phyloP scores from a whole-genome alignment of 345 rosid species.

The Limnanthes douglasii region DNA sequence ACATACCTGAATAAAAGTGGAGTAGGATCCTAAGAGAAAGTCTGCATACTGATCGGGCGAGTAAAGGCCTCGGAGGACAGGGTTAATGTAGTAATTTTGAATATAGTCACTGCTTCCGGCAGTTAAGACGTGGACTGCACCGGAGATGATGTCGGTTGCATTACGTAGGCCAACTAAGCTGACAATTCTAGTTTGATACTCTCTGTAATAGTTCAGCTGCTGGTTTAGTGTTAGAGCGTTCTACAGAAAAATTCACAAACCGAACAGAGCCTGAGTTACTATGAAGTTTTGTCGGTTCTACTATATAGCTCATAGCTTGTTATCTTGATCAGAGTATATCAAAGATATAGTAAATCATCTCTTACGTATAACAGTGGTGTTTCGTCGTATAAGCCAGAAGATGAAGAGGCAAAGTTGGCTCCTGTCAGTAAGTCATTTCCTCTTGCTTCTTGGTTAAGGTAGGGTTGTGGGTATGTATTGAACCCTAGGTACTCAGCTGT shows the following conservation, averaged over 20 bases:
- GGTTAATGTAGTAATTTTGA: constrained; percentile 80
- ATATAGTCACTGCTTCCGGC: constrained; percentile 86
- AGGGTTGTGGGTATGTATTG: constrained; percentile 63
- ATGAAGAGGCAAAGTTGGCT: constrained; percentile 83
- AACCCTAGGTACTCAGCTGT: constrained; percentile 86
- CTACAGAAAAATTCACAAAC: constrained; percentile 23
- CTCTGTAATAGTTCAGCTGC: constrained; percentile 62
- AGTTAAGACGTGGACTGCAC: constrained; percentile 62
- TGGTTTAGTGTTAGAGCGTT: constrained; percentile 47
- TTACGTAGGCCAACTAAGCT: constrained; percentile 30
- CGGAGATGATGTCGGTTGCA: constrained; percentile 37
- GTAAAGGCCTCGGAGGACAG: constrained; percentile 32
- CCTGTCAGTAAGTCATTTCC: constrained; percentile 43
- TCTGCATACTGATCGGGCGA: constrained; percentile 49
- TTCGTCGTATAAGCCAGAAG: constrained; percentile 58
- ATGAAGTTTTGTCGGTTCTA: not conserved
- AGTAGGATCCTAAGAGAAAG: constrained; percentile 47
- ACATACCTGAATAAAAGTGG: constrained; percentile 66
- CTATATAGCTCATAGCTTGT: constrained; percentile 2
- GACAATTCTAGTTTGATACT: constrained; percentile 47
- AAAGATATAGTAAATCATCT: not conserved
- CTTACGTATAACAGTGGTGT: constrained; percentile 61
- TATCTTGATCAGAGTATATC: not conserved
- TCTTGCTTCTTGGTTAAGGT: constrained; percentile 54
- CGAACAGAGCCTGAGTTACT: constrained; percentile 2